phyloP scores from a whole-genome alignment of 176 grass and related monocot species.

The Saccharum spontaneum region DNA sequence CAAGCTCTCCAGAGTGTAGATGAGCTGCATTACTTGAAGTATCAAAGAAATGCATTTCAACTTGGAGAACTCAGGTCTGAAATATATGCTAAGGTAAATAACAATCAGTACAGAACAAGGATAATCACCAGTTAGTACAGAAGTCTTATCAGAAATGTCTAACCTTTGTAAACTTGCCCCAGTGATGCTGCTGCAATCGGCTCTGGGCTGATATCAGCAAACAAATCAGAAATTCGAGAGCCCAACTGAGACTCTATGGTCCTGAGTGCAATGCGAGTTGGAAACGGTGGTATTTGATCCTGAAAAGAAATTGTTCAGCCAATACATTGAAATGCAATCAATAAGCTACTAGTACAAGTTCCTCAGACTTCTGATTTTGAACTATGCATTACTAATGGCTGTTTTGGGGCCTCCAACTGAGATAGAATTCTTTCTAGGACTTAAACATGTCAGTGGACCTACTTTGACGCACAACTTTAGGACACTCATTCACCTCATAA shows the following conservation, averaged over 20 bases:
- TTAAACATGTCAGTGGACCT: background rate
- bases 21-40: slow-evolving; percentile 98
- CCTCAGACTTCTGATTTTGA: background rate
- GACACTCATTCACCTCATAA: background rate
- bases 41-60: slow-evolving; percentile 94
- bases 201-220: slow-evolving; percentile 81
- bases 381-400: background rate
- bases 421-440: background rate
- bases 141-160: slow-evolving; percentile 29
- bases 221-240: slow-evolving; percentile 75
- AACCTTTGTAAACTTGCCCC: slow-evolving; percentile 99
- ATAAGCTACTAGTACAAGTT: background rate
- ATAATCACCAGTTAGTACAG: slow-evolving; percentile 9
- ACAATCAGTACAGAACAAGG: slow-evolving; percentile 23
- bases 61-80: slow-evolving; percentile 46
- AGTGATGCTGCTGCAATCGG: slow-evolving; percentile 90
- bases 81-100: slow-evolving; percentile 38
- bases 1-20: slow-evolving; percentile 92
- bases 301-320: slow-evolving; percentile 41
- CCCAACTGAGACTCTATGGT: slow-evolving; percentile 85
- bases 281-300: slow-evolving; percentile 99
- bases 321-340: slow-evolving; percentile 20
- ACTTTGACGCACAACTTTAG: background rate
- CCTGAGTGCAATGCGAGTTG: slow-evolving; percentile 69
- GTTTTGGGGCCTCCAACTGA: background rate